Percentiles rank a stretch among this genome's conserved stretches.
phyloP scores from a whole-genome alignment of 1,139 yeast species.

The Diutina catenulata region DNA sequence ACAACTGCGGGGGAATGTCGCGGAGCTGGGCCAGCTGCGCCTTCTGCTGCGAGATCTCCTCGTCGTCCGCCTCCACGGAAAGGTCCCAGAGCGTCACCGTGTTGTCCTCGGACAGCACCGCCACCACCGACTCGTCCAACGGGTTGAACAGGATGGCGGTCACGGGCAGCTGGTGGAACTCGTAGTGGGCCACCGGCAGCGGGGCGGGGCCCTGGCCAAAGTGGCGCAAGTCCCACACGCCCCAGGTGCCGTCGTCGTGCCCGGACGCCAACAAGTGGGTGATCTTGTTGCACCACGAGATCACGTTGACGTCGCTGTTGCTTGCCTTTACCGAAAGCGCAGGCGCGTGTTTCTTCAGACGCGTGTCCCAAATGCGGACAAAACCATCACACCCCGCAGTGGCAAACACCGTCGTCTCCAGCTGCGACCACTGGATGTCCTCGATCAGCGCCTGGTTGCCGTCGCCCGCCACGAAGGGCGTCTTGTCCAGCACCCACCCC shows the following conservation, averaged over 20 bases:
- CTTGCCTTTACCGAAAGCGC: constrained; percentile 81
- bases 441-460: constrained; percentile 80
- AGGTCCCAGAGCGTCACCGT: constrained; percentile 96
- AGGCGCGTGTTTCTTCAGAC: constrained; percentile 85
- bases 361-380: constrained; percentile 91
- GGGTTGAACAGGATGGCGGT: constrained; percentile 95
- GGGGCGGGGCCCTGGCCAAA: constrained; percentile 49
- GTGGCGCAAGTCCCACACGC: constrained; percentile 93
- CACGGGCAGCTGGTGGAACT: constrained; percentile 88
- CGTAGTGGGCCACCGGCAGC: constrained; percentile 81
- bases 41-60: constrained; percentile 73
- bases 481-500: constrained; percentile 80
- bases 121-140: constrained; percentile 85
- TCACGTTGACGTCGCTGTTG: constrained; percentile 81
- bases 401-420: constrained; percentile 88
- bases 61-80: constrained; percentile 95
- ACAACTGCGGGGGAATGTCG: constrained; percentile 89
- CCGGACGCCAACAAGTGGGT: constrained; percentile 87
- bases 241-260: constrained; percentile 96
- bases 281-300: constrained; percentile 89
- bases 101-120: constrained; percentile 92
- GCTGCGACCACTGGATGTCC: constrained; percentile 93
- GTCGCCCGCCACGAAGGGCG: constrained; percentile 53
- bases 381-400: constrained; percentile 89
- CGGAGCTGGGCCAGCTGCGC: constrained; percentile 65